A percentile compares a stretch with the other conserved stretches of the same genome.
These are phyloP conservation scores for Davidsoniella eucalypti DNA, from an alignment of 2,329 filamentous ascomycete genomes.

Conservation along the genomic window DNA sequence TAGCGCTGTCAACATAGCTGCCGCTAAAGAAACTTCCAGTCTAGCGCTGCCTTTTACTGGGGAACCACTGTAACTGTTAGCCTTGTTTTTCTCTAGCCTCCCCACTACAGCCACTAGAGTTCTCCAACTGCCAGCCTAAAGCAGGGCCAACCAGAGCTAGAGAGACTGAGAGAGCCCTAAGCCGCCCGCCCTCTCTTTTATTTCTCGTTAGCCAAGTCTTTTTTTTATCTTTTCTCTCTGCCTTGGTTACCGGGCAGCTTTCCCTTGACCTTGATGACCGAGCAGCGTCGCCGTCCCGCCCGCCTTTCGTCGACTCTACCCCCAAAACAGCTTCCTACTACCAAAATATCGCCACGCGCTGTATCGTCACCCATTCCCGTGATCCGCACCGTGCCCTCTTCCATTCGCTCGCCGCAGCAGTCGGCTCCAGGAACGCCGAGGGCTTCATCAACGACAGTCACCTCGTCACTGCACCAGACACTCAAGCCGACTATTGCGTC, in stretches of 20 bases:
- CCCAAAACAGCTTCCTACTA: neutral
- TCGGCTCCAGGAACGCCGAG: neutral
- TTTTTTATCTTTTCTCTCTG: conserved; percentile 7
- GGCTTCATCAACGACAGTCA: neutral
- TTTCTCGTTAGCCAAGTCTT: neutral
- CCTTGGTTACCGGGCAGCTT: conserved; percentile 12
- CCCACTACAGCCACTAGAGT: neutral
- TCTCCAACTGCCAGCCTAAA: neutral
- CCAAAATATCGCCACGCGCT: conserved; percentile 3
- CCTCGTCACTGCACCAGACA: neutral
- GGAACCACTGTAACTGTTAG: neutral
- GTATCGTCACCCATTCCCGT: conserved; percentile 9
- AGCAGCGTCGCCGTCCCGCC: conserved; percentile 3
- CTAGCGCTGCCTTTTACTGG: neutral
- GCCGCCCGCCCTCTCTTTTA: neutral
- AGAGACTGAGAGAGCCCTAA: neutral
- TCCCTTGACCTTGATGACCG: conserved; percentile 9
- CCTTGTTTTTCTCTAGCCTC: neutral
- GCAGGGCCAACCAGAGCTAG: neutral
- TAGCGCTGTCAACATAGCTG: too few relatives aligned
- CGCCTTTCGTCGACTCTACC: conserved; percentile 2
- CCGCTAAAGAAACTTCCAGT: too few relatives aligned
- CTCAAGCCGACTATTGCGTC: conserved; percentile 10
- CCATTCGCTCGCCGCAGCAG: neutral
- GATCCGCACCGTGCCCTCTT: neutral